These are phyloP conservation scores for Penicillium taxi DNA, from an alignment of 495 filamentous ascomycete genomes.

Conservation along the genomic window DNA sequence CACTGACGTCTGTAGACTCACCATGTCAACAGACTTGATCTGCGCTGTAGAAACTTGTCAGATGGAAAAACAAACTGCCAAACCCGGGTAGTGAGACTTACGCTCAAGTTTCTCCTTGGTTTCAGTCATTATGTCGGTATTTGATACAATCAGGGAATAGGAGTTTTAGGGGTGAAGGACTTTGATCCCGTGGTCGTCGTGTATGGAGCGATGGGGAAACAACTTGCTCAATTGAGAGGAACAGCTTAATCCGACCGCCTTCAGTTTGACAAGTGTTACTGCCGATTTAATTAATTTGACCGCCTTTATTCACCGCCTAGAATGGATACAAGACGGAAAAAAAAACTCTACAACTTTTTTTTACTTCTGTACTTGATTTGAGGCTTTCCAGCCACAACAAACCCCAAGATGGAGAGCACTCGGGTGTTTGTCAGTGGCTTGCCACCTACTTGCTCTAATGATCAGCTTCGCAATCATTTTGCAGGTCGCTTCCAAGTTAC, in stretches of 20 bases:
- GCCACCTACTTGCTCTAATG: conserved; percentile 62
- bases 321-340: conserved; percentile 27
- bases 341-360: conserved; percentile 21
- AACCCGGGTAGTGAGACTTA: conserved; percentile 27
- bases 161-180: no score
- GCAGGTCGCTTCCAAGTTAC: conserved; percentile 67
- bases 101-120: conserved; percentile 67
- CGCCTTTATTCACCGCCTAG: conserved; percentile 28
- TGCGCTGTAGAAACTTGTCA: conserved; percentile 55
- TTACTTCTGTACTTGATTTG: conserved; percentile 15
- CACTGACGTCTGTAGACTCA: no score
- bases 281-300: conserved; percentile 13
- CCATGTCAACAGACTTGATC: conserved; percentile 98
- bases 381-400: conserved; percentile 14
- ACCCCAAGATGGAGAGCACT: conserved; percentile 43
- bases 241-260: conserved; percentile 7
- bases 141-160: no score
- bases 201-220: no score
- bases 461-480: conserved; percentile 86
- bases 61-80: conserved; percentile 4
- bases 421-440: conserved; percentile 87
- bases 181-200: no score
- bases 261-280: conserved; percentile 8
- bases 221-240: no score
- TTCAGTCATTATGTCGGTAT: conserved; percentile 43